Evolutionary conservation across 164 flowering plant genomes (phyloP).

Genomic region (Houttuynia cordata): DNA sequence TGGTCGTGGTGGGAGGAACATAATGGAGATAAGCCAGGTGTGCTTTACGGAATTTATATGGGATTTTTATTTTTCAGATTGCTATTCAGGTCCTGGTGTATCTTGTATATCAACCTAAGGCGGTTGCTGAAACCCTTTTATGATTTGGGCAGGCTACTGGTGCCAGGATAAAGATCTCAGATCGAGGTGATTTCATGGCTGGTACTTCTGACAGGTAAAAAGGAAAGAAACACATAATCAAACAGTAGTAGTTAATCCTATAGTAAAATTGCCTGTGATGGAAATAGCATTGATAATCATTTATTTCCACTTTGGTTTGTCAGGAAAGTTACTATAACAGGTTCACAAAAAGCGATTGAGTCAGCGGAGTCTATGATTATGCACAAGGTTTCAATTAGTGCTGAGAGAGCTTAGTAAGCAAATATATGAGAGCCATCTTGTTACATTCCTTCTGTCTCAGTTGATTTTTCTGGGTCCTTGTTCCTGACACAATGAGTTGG

Average conservation of each 20-base stretch:
- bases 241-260: background rate
- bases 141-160: slow-evolving; percentile 62
- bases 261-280: no score
- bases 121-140: background rate
- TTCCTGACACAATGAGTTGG: background rate
- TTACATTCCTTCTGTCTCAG: background rate
- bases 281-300: background rate
- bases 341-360: slow-evolving; percentile 74
- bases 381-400: slow-evolving; percentile 63
- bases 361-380: slow-evolving; percentile 75
- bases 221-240: no score
- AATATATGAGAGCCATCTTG: background rate
- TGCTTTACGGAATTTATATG: background rate
- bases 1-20: slow-evolving; percentile 90
- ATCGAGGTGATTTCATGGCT: slow-evolving; percentile 86
- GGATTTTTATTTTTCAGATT: background rate
- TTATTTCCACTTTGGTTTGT: slow-evolving; percentile 4
- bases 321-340: slow-evolving; percentile 97
- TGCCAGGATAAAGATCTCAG: slow-evolving; percentile 92
- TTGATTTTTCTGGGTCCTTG: background rate
- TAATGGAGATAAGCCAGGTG: slow-evolving; percentile 88
- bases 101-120: background rate
- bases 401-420: slow-evolving; percentile 39
- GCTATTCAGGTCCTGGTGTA: background rate
- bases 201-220: slow-evolving; percentile 83